These are phyloP conservation scores for Sporothrix phasma DNA, from an alignment of 2,329 filamentous ascomycete species.

Conservation along the genomic window DNA sequence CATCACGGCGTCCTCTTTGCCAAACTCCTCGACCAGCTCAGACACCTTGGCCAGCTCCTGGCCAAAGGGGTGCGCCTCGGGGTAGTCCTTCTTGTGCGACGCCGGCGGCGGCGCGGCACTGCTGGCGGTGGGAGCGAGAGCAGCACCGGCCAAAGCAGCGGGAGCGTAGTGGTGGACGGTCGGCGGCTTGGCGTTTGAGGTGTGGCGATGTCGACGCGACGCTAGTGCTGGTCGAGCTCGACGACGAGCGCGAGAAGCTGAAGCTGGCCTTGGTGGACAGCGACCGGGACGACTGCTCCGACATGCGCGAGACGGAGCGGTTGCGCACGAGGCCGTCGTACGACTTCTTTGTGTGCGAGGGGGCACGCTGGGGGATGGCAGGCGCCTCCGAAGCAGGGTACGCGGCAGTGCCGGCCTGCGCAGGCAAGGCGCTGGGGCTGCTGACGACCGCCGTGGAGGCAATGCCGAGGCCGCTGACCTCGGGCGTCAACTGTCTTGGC, in stretches of 20 bases:
- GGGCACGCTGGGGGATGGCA: slow-evolving; percentile 63
- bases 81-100: slow-evolving; percentile 31
- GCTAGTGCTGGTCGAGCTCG: slow-evolving; percentile 44
- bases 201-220: slow-evolving; percentile 31
- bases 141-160: slow-evolving; percentile 20
- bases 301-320: slow-evolving; percentile 39
- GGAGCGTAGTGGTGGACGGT: background rate
- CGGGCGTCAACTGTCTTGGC: slow-evolving; percentile 34
- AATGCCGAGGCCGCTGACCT: slow-evolving; percentile 5
- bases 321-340: slow-evolving; percentile 57
- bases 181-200: slow-evolving; percentile 17
- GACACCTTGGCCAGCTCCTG: slow-evolving; percentile 85
- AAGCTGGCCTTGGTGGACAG: slow-evolving; percentile 48
- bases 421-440: slow-evolving; percentile 31
- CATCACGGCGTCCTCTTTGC: slow-evolving; percentile 39
- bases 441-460: slow-evolving; percentile 18
- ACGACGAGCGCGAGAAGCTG: slow-evolving; percentile 47
- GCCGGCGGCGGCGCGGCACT: slow-evolving; percentile 24
- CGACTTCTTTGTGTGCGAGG: slow-evolving; percentile 78
- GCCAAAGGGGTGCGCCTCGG: slow-evolving; percentile 63
- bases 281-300: slow-evolving; percentile 43
- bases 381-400: slow-evolving; percentile 40
- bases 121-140: slow-evolving; percentile 19
- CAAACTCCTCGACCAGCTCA: slow-evolving; percentile 85
- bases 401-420: background rate